Base-by-base conservation (phyloP, 1,284 basidiomycete species). In the Pyrrhoderma noxium region DNA sequence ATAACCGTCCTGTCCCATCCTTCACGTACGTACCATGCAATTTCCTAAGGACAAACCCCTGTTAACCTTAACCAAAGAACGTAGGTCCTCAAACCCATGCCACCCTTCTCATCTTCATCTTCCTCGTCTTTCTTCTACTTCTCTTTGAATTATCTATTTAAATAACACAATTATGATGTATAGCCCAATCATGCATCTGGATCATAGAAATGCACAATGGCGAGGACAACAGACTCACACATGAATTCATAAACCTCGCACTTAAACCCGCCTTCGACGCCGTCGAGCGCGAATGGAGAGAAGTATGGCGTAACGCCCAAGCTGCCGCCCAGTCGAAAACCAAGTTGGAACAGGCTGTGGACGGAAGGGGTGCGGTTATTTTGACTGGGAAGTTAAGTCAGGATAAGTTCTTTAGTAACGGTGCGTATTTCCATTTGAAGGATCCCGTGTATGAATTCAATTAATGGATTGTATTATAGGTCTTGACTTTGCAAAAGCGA, bases 391-490 rank as follows among this genome's bases (percentile, higher is more conserved):
- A 77, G 48, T 73, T 74, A 54, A 74, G 75, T 52, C 82, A 88
- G 62, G 79, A 90, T 62, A 93, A 91, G 67, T 94, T 93, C 75
- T 94, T 93, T 67, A 87, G 84, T 65, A 93, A 93, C 63, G 91
- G 90, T 80, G 45, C 37, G 37, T 18, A 8, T 51, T 52, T 38
- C 42, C 18, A 19, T 2, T 18, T 3, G 4, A 7, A 21, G 2
- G 14, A 25, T 14, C n/a, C 23, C 1, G 3, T 27, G 16, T n/a
- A 27, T n/a, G n/a, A n/a, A n/a, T n/a, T n/a, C n/a, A 14, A n/a
- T 27, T 42, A 14, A 18, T 21, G 4, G 23, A 16, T 11, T 27
- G 21, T 53, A 50, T 51, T 37, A 56, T 61, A 84, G 86, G 87
- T 1, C 75, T 93, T 45, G 88, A 92, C 65, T 85, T 80, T 59